Evolutionary conservation across 208 protist species (phyloP), one percentile per base, ranked within the genome.

Genomic region (Trypanosoma melophagium): DNA sequence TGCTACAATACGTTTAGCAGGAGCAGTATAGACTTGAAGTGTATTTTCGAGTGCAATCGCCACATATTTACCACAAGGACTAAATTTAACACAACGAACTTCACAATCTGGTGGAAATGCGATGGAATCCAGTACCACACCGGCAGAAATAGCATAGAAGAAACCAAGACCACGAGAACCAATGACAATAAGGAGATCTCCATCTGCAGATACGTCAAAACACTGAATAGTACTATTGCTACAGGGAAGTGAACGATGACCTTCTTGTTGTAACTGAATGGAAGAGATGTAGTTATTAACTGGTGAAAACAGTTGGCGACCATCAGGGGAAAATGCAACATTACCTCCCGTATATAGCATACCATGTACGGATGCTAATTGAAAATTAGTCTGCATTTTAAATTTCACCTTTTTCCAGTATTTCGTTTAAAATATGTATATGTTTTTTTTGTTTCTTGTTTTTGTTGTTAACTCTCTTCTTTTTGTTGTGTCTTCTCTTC

Each of bases 271-370:
- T 14, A 96, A 79, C 67, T 92, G 76, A 50, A 94, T 76, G 21
- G 81, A 63, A 38, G 86, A 90, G 52, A 96, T 71, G 69, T 94
- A 92, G 73, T 94, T 96, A 74, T 93, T 84, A 0, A 96, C 91
- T 7, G 91, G 91, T 9, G 88, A 93, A 78, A 91, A 93, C 41
- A 96, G 81, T 64, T 85, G 79, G 21, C 77, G 66, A 47, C 87
- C 91, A 51, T 94, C 91, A 3, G 86, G 88, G 14, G 83, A 81
- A 73, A 96, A 96, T 64, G 57, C 67, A 42, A 96, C 81, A 76
- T 96, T 96, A 66, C 91, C 91, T 44, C 91, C 91, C 31, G 91
- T 96, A 80, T 96, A 96, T 22, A 96, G 81, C 91, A 93, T 96
- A 73, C 91, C 91, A 75, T 94, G 91, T 69, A 96, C 91, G 35